phyloP scores from a whole-genome alignment of 495 filamentous ascomycete genomes.

The Delitschia confertaspora region DNA sequence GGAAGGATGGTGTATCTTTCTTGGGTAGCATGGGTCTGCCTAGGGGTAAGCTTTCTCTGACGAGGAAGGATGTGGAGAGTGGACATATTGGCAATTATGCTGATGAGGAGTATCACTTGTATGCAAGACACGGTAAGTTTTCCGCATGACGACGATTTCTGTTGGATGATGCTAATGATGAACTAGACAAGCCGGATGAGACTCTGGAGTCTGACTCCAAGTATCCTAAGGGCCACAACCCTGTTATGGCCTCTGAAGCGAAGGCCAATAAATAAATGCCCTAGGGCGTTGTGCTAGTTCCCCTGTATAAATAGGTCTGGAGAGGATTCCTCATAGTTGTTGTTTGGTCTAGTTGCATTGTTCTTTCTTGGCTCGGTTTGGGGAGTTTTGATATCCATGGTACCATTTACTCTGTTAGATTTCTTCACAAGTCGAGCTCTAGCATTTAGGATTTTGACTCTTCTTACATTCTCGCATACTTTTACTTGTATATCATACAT shows the following conservation, averaged over 20 bases:
- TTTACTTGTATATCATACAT: too few relatives aligned
- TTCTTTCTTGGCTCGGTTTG: too few relatives aligned
- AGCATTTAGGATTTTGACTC: too few relatives aligned
- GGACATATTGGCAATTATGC: constrained; percentile 47
- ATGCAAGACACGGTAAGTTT: constrained; percentile 61
- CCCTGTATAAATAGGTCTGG: too few relatives aligned
- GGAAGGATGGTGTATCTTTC: constrained; percentile 70
- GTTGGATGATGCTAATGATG: constrained; percentile 27
- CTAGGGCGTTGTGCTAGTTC: too few relatives aligned
- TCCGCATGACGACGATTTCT: not conserved
- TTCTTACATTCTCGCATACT: too few relatives aligned
- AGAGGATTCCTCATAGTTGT: too few relatives aligned
- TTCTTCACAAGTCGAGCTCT: too few relatives aligned
- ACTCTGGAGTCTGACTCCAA: constrained; percentile 44
- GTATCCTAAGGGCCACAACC: constrained; percentile 34
- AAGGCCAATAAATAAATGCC: constrained; percentile 20
- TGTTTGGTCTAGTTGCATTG: too few relatives aligned
- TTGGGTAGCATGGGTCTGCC: constrained; percentile 83
- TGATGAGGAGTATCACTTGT: constrained; percentile 61
- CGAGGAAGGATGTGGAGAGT: constrained; percentile 67
- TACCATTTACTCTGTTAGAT: too few relatives aligned
- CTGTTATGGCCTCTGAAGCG: constrained; percentile 23
- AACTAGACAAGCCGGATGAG: constrained; percentile 50
- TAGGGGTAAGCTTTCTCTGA: constrained; percentile 59
- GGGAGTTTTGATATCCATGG: too few relatives aligned